phyloP scores from a whole-genome alignment of 202 grass and related monocot species.

The Saccharum hybrid region DNA sequence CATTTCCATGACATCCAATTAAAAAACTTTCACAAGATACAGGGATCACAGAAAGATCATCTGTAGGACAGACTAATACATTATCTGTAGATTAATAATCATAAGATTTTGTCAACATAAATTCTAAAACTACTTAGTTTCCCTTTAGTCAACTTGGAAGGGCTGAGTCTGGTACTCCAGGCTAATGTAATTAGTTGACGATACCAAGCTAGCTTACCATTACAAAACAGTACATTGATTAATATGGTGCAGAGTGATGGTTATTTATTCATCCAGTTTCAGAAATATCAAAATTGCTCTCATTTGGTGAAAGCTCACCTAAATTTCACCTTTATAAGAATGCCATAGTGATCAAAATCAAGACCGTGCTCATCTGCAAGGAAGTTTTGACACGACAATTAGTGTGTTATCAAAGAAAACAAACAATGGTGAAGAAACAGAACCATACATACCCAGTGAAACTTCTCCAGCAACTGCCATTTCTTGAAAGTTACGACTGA shows the following conservation, averaged over 20 bases:
- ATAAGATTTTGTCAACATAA: conserved; percentile 11
- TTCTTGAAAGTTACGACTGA: conserved; percentile 95
- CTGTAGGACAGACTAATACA: neutral
- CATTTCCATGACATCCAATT: neutral
- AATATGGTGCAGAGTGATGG: neutral
- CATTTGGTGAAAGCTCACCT: conserved; percentile 60
- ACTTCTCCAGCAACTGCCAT: conserved; percentile 99
- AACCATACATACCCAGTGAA: conserved; percentile 67
- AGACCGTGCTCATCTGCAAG: conserved; percentile 83
- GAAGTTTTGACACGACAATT: conserved; percentile 41
- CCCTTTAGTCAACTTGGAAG: neutral
- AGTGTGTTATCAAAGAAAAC: conserved; percentile 18
- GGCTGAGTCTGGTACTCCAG: neutral
- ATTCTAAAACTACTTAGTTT: neutral
- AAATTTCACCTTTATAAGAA: conserved; percentile 98
- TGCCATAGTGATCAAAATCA: conserved; percentile 87
- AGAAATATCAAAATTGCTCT: conserved; percentile 40
- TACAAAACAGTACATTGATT: neutral
- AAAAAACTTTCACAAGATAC: neutral
- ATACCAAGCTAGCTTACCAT: conserved; percentile 2
- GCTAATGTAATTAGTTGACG: neutral
- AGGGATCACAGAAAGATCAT: neutral
- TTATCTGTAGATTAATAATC: neutral
- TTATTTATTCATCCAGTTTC: conserved; percentile 30
- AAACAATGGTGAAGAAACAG: conserved; percentile 5